A percentile compares a stretch with the other conserved stretches of the same genome.
These are phyloP conservation scores for Hygrophorus russula DNA, from an alignment of 768 basidiomycete genomes.

Conservation along the genomic window DNA sequence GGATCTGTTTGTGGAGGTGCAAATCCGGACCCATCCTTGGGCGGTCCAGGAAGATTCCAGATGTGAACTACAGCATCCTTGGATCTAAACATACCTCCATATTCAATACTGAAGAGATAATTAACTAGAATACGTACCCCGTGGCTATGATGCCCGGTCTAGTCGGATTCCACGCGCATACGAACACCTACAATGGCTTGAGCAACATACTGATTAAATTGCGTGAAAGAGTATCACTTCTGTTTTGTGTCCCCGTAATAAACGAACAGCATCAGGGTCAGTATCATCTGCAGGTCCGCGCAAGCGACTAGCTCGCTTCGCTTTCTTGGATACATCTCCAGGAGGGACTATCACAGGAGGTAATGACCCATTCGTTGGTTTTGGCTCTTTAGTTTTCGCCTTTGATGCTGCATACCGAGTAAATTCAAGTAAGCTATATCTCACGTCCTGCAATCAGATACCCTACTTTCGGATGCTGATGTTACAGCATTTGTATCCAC, in stretches of 20 bases:
- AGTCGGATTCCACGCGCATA: slow-evolving; percentile 70
- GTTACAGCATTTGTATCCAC: slow-evolving; percentile 33
- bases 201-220: background rate
- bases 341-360: background rate
- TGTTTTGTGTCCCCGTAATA: slow-evolving; percentile 48
- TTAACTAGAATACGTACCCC: slow-evolving; percentile 37
- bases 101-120: slow-evolving; percentile 5
- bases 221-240: slow-evolving; percentile 27
- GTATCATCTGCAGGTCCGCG: slow-evolving; percentile 34
- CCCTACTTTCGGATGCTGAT: slow-evolving; percentile 19
- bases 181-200: slow-evolving; percentile 47
- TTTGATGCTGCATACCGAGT: background rate
- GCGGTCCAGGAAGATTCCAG: slow-evolving; percentile 50
- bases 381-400: slow-evolving; percentile 6
- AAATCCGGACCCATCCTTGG: slow-evolving; percentile 8
- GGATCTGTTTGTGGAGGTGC: slow-evolving; percentile 23
- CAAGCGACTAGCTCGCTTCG: slow-evolving; percentile 16
- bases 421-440: background rate
- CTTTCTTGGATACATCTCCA: slow-evolving; percentile 12
- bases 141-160: slow-evolving; percentile 52
- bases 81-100: slow-evolving; percentile 32
- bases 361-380: slow-evolving; percentile 1
- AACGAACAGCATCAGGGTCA: slow-evolving; percentile 29
- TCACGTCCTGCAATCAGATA: background rate
- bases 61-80: slow-evolving; percentile 67